These are phyloP conservation scores for Cyclotella baltica DNA, from an alignment of 108 stramenopile genomes.

Conservation along the genomic window DNA sequence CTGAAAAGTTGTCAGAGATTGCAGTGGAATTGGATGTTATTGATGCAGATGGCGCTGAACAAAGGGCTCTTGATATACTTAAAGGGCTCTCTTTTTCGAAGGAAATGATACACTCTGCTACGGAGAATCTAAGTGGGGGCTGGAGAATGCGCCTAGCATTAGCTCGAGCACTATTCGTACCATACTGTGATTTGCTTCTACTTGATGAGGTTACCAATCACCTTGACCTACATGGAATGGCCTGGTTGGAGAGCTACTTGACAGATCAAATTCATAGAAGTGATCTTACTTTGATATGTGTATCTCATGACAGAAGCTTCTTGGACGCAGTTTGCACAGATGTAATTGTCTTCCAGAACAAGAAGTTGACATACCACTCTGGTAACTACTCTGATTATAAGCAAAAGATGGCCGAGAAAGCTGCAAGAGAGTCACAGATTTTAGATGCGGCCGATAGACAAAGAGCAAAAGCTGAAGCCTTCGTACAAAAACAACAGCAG, in stretches of 20 bases:
- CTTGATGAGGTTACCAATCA: constrained; percentile 96
- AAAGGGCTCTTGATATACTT: constrained; percentile 67
- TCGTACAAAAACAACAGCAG: constrained; percentile 68
- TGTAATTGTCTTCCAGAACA: constrained; percentile 57
- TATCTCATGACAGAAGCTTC: constrained; percentile 92
- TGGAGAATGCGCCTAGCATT: constrained; percentile 95
- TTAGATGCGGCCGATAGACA: constrained; percentile 75
- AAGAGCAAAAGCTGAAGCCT: constrained; percentile 60
- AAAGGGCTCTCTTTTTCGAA: constrained; percentile 68
- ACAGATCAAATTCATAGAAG: constrained; percentile 40
- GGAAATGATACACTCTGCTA: constrained; percentile 73
- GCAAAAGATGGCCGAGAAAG: constrained; percentile 59
- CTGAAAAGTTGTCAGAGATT: constrained; percentile 69
- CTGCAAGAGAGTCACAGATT: constrained; percentile 63
- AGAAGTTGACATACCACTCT: constrained; percentile 63
- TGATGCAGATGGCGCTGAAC: constrained; percentile 77
- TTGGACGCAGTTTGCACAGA: constrained; percentile 87
- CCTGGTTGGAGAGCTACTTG: constrained; percentile 87
- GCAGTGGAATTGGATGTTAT: constrained; percentile 78
- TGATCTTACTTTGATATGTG: constrained; percentile 75
- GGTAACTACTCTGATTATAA: constrained; percentile 75
- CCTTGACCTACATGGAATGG: constrained; percentile 86
- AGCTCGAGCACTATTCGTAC: constrained; percentile 76
- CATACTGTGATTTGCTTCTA: constrained; percentile 79
- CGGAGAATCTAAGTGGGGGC: constrained; percentile 85